phyloP scores from a whole-genome alignment of 441 rosid genomes.

The Flueggea neowawraea region DNA sequence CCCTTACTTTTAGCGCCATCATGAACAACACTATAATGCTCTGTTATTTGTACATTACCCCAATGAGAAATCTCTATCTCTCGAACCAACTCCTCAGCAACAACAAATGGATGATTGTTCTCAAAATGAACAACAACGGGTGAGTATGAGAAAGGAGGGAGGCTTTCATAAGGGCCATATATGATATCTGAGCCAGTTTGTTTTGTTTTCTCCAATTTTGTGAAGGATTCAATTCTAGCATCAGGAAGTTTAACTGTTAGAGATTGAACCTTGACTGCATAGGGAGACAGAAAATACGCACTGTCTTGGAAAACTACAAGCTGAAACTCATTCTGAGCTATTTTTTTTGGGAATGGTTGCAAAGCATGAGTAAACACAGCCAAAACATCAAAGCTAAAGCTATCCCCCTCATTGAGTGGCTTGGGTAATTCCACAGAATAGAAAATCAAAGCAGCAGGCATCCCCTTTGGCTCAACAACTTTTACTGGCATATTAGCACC shows the following conservation, averaged over 20 bases:
- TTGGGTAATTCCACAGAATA: conserved; percentile 66
- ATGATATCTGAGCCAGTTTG: conserved; percentile 72
- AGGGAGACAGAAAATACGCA: conserved; percentile 77
- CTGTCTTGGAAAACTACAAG: conserved; percentile 79
- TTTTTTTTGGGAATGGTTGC: conserved; percentile 86
- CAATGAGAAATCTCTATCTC: conserved; percentile 97
- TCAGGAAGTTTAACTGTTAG: conserved; percentile 67
- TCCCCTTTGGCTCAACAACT: conserved; percentile 38
- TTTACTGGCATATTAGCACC: conserved; percentile 45
- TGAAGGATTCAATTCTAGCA: conserved; percentile 73
- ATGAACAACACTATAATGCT: conserved; percentile 73
- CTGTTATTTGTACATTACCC: conserved; percentile 91
- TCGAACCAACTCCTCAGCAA: conserved; percentile 69
- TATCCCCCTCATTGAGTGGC: conserved; percentile 51
- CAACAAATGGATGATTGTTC: conserved; percentile 80
- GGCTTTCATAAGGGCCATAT: conserved; percentile 85
- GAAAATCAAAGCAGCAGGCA: conserved; percentile 55
- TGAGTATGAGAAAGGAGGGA: conserved; percentile 60
- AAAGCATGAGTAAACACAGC: conserved; percentile 63
- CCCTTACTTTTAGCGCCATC: conserved; percentile 87
- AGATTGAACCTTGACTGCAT: conserved; percentile 66
- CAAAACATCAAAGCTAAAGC: conserved; percentile 56
- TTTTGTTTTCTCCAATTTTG: conserved; percentile 66
- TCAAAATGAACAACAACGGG: conserved; percentile 84
- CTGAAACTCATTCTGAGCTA: conserved; percentile 85